phyloP scores from a whole-genome alignment of 2,329 filamentous ascomycete species.

The Tolypocladium guangdongense region DNA sequence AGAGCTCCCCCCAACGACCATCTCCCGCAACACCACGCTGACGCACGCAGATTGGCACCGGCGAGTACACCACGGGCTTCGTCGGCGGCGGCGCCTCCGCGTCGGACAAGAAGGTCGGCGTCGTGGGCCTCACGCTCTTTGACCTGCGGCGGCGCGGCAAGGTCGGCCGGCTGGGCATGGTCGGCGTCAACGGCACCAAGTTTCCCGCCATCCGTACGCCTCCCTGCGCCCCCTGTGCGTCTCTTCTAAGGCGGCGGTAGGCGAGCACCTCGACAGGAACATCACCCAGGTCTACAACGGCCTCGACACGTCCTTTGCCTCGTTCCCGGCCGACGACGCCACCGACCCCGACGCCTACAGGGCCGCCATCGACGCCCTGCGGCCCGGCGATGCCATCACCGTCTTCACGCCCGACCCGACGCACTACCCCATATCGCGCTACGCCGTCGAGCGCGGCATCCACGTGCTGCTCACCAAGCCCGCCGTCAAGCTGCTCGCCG shows the following conservation, averaged over 20 bases:
- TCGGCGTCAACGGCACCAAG: conserved; percentile 77
- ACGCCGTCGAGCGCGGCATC: conserved; percentile 78
- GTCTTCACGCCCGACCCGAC: conserved; percentile 94
- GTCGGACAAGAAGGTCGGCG: conserved; percentile 93
- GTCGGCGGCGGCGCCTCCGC: conserved; percentile 73
- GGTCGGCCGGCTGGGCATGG: conserved; percentile 79
- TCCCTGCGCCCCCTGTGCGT: too few species aligned
- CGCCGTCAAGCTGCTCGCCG: conserved; percentile 70
- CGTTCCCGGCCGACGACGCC: conserved; percentile 64
- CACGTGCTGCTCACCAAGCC: conserved; percentile 94
- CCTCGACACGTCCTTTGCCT: conserved; percentile 76
- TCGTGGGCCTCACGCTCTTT: conserved; percentile 82
- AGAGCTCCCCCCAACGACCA: background rate
- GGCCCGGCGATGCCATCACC: conserved; percentile 78
- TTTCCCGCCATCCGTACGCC: conserved; percentile 78
- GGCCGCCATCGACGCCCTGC: conserved; percentile 71
- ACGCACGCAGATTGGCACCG: conserved; percentile 61
- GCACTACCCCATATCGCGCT: conserved; percentile 83
- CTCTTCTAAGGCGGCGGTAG: conserved; percentile 14
- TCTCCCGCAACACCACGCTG: background rate
- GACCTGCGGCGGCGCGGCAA: conserved; percentile 82
- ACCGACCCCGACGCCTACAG: conserved; percentile 79
- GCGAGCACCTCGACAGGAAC: conserved; percentile 76
- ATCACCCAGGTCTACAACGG: conserved; percentile 81
- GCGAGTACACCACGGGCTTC: conserved; percentile 94